Evolutionary conservation across 495 filamentous ascomycete species (phyloP).

Genomic region (Geoglossum glabrum): DNA sequence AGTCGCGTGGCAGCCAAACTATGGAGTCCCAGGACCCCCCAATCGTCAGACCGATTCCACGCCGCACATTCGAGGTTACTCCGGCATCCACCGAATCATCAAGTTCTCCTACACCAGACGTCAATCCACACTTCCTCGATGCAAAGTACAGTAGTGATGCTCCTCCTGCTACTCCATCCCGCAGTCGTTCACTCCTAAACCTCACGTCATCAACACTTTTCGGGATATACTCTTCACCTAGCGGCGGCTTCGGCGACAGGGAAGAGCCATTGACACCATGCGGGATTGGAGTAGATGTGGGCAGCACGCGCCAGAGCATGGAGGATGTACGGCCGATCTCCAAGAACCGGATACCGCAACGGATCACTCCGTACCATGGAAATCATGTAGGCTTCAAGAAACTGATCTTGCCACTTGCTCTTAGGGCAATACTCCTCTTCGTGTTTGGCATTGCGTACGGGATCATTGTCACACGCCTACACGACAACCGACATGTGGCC

Average conservation of each 20-base stretch:
- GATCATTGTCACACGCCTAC: conserved; percentile 62
- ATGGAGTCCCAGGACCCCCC: not conserved
- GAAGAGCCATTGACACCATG: conserved; percentile 36
- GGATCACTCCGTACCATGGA: conserved; percentile 8
- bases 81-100: conserved; percentile 33
- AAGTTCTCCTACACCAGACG: conserved; percentile 24
- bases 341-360: conserved; percentile 15
- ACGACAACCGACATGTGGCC: conserved; percentile 43
- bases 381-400: conserved; percentile 18
- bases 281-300: conserved; percentile 52
- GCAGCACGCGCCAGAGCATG: conserved; percentile 16
- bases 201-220: conserved; percentile 74
- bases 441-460: conserved; percentile 70
- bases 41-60: conserved; percentile 51
- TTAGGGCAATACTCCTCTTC: conserved; percentile 50
- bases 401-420: conserved; percentile 24
- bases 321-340: not conserved
- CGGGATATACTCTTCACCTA: conserved; percentile 66
- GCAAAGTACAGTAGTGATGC: conserved; percentile 4
- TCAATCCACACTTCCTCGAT: conserved; percentile 7
- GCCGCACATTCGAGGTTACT: conserved; percentile 49
- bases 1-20: not conserved
- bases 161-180: conserved; percentile 15
- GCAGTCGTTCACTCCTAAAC: conserved; percentile 63
- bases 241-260: conserved; percentile 24